Conservation (phyloP, 108 stramenopile species). For the Stephanodiscus triporus region DNA sequence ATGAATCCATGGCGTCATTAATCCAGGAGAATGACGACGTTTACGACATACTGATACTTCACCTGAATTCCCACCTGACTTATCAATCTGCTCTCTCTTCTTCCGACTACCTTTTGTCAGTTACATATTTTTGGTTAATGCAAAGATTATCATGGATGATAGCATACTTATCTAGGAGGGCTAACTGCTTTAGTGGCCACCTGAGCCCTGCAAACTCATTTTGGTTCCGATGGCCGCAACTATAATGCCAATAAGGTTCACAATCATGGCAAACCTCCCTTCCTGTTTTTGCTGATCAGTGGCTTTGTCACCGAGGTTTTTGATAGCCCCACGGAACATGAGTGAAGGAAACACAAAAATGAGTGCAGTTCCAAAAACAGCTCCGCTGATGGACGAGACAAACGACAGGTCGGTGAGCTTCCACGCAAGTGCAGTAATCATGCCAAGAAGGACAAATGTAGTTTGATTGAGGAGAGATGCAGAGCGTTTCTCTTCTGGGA, state of each 20-base stretch:
- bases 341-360: slow-evolving; percentile 51
- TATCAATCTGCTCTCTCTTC: background rate
- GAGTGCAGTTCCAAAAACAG: slow-evolving; percentile 88
- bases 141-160: background rate
- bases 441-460: slow-evolving; percentile 63
- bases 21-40: background rate
- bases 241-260: slow-evolving; percentile 66
- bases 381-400: slow-evolving; percentile 94
- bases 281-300: slow-evolving; percentile 60
- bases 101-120: too few species aligned
- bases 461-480: slow-evolving; percentile 57
- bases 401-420: slow-evolving; percentile 83
- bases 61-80: background rate
- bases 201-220: slow-evolving; percentile 32
- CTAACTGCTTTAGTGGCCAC: background rate
- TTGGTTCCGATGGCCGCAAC: slow-evolving; percentile 78
- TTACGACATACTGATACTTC: background rate
- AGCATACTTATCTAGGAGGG: background rate
- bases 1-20: background rate
- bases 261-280: slow-evolving; percentile 63
- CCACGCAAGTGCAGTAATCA: slow-evolving; percentile 69
- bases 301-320: slow-evolving; percentile 68
- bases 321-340: slow-evolving; percentile 66
- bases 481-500: slow-evolving; percentile 61
- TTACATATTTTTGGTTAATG: background rate